These are phyloP conservation scores for Tolypocladium pustulatum DNA, from an alignment of 2,329 filamentous ascomycete genomes.

Conservation along the genomic window DNA sequence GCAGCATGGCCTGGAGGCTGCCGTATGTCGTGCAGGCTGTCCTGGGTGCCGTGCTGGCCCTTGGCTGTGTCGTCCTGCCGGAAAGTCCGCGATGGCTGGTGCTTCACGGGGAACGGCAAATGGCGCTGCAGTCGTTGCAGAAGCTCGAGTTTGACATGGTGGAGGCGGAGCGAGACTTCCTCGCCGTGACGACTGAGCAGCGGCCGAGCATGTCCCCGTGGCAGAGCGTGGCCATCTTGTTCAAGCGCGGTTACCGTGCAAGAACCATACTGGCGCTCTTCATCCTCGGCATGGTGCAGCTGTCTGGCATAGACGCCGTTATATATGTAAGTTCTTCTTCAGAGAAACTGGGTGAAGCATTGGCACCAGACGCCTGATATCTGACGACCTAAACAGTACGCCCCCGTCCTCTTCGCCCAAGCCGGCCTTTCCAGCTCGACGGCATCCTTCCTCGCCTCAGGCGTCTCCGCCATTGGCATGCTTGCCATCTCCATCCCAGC, in stretches of 20 bases:
- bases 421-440: neutral
- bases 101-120: neutral
- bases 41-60: neutral
- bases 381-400: neutral
- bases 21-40: neutral
- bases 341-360: neutral
- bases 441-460: neutral
- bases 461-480: neutral
- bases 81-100: neutral
- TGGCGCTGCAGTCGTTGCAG: neutral
- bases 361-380: neutral
- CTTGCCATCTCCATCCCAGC: neutral
- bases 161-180: neutral
- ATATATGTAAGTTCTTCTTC: neutral
- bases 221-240: neutral
- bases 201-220: neutral
- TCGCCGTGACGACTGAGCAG: neutral
- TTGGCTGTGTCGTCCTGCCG: neutral
- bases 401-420: neutral
- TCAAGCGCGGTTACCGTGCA: neutral
- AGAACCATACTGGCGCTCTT: neutral
- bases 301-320: neutral
- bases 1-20: neutral
- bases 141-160: neutral
- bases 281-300: neutral